A percentile compares a stretch with the other conserved stretches of the same genome.
Conservation (phyloP, 2,329 filamentous ascomycete species). For the Verticillium nubilum region DNA sequence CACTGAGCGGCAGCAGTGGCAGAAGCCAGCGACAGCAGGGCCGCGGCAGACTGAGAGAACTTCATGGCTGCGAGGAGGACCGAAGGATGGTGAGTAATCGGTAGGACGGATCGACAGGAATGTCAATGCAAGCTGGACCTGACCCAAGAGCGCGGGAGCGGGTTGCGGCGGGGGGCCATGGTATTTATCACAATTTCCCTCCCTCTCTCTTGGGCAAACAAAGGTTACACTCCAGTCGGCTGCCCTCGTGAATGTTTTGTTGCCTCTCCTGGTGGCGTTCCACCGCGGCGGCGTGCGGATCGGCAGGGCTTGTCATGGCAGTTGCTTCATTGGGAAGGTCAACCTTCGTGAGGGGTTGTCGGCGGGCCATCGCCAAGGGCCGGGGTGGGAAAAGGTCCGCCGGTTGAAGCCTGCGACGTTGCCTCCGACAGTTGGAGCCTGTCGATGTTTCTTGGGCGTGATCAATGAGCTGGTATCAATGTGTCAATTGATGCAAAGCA, state of each 20-base stretch:
- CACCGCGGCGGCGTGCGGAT: constrained; percentile 1
- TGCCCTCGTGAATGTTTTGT: not conserved
- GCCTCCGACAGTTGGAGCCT: no score
- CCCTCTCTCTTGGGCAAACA: not conserved
- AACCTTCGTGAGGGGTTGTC: not conserved
- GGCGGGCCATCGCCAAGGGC: not conserved
- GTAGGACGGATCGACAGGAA: not conserved
- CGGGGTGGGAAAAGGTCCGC: not conserved
- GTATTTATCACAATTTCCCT: not conserved
- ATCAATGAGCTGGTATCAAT: no score
- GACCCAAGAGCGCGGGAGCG: not conserved
- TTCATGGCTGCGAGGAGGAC: constrained; percentile 7
- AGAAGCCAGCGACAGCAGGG: constrained; percentile 9
- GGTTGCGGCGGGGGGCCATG: not conserved
- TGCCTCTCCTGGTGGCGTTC: not conserved
- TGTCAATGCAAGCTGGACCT: not conserved
- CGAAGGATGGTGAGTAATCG: not conserved
- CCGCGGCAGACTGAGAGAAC: constrained; percentile 5
- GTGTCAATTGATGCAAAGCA: no score
- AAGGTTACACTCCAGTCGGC: not conserved
- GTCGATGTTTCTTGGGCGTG: no score
- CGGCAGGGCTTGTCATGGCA: not conserved
- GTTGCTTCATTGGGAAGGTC: constrained; percentile 5
- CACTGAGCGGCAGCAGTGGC: constrained; percentile 6
- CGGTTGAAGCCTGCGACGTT: no score